Evolutionary conservation across 352 stramenopile genomes (phyloP), one percentile per base, ranked within the genome.

Genomic region (Phytophthora aleatoria): DNA sequence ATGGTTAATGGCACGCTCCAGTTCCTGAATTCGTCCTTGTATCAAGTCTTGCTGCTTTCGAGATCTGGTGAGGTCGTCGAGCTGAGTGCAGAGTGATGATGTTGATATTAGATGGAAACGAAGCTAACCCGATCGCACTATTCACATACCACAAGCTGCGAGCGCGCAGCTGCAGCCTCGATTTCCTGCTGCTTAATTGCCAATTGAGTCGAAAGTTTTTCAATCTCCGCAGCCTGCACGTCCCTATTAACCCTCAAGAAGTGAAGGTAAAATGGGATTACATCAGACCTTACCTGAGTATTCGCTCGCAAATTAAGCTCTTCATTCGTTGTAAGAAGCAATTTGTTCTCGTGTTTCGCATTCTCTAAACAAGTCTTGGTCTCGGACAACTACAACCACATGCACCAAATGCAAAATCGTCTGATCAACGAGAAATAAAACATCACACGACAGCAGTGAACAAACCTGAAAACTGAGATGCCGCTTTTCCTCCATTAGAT

Each of bases 131-230:
- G 28, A 28, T 2, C 1, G 2, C 20, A 38, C 11, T 4, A 12
- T 36, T 49, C 26, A 43, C 58, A 2, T 62, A 83, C 76, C 50
- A 77, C 41, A 24, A 61, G 33, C 16, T 79, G 50, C 3, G 57
- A 56, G 7, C 64, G 61, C 7, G 55, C 31, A 28, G 42, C 16
- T 9, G 26, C 33, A 39, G 41, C 35, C 33, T 79, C 69, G 1
- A 64, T 61, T 59, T 83, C 72, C 8, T 77, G 64, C 28, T 83
- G 65, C 45, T 72, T 77, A n/a, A 8, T 43, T 38, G 35, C 28
- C 13, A 73, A 8, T 27, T 58, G 27, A 10, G 42, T 57, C 2
- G 62, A 51, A 39, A 81, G 56, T 3, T 67, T 62, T 24, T 51
- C 26, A 1, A 62, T 60, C 26, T 77, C 72, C 10, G 50, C 38